Conservation (phyloP, 2,329 filamentous ascomycete species). For the Pseudocercospora vitis region DNA sequence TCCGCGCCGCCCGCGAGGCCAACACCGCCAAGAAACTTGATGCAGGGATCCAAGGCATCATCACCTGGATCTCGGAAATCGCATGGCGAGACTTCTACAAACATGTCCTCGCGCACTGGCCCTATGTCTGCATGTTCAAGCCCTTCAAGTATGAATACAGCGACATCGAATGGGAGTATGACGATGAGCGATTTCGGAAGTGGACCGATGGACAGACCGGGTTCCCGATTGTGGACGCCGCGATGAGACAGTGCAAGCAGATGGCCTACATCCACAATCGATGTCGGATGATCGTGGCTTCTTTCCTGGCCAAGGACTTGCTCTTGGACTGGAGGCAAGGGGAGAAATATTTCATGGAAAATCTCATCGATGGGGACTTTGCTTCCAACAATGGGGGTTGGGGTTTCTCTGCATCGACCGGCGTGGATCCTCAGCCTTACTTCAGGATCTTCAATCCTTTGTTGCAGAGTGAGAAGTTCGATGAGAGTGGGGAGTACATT, state of each 20-base stretch:
- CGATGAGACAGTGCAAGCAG: constrained; percentile 72
- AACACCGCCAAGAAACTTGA: constrained; percentile 67
- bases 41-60: constrained; percentile 64
- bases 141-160: constrained; percentile 82
- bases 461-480: constrained; percentile 83
- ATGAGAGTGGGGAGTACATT: constrained; percentile 75
- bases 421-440: constrained; percentile 84
- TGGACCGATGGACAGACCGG: constrained; percentile 77
- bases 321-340: constrained; percentile 81
- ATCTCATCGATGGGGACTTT: constrained; percentile 76
- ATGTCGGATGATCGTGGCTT: constrained; percentile 79
- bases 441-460: constrained; percentile 88
- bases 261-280: constrained; percentile 83
- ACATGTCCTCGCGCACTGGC: constrained; percentile 81
- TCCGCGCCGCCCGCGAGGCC: constrained; percentile 61
- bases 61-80: constrained; percentile 76
- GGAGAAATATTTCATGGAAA: constrained; percentile 79
- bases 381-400: constrained; percentile 74
- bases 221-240: constrained; percentile 80
- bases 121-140: constrained; percentile 76
- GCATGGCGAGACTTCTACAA: constrained; percentile 89
- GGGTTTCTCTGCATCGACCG: constrained; percentile 66
- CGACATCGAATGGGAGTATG: constrained; percentile 79
- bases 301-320: constrained; percentile 76
- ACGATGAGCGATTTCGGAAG: constrained; percentile 64